Conservation (phyloP, 2,329 filamentous ascomycete species). For the Neobulgaria alba region DNA sequence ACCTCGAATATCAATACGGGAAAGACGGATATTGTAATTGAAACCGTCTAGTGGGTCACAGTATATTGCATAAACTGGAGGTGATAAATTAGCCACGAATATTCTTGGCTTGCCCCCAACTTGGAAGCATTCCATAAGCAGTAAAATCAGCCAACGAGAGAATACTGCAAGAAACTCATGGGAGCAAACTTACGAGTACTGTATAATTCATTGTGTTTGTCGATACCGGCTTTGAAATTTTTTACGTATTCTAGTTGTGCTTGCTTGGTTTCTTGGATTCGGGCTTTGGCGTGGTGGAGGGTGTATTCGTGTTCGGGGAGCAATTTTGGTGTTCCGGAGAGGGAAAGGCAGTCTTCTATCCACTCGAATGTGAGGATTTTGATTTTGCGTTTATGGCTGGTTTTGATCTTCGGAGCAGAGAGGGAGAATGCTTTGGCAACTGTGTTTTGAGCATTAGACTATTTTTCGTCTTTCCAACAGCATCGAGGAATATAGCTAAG, state of each 20-base stretch:
- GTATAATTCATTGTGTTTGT: conserved; percentile 35
- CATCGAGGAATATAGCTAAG: neutral
- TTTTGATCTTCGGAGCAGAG: conserved; percentile 34
- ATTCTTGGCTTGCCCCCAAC: neutral
- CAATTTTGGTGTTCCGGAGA: conserved; percentile 26
- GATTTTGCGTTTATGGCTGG: conserved; percentile 26
- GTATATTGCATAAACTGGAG: conserved; percentile 38
- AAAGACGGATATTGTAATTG: conserved; percentile 35
- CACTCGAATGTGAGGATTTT: conserved; percentile 39
- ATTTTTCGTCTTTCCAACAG: no score
- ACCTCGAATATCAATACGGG: neutral
- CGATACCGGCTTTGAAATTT: conserved; percentile 27
- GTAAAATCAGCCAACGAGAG: neutral
- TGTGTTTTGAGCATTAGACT: neutral
- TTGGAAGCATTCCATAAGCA: neutral
- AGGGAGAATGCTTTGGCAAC: neutral
- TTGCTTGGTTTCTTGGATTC: conserved; percentile 28
- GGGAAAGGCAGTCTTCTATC: conserved; percentile 34
- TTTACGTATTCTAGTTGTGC: conserved; percentile 32
- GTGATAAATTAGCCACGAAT: conserved; percentile 6
- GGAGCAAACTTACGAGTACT: conserved; percentile 38
- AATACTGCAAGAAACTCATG: neutral
- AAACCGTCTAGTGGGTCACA: conserved; percentile 54
- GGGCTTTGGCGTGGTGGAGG: conserved; percentile 14
- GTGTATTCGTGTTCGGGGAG: conserved; percentile 14